Conservation (phyloP, 2,329 filamentous ascomycete species). For the Sporothrix globosa region DNA sequence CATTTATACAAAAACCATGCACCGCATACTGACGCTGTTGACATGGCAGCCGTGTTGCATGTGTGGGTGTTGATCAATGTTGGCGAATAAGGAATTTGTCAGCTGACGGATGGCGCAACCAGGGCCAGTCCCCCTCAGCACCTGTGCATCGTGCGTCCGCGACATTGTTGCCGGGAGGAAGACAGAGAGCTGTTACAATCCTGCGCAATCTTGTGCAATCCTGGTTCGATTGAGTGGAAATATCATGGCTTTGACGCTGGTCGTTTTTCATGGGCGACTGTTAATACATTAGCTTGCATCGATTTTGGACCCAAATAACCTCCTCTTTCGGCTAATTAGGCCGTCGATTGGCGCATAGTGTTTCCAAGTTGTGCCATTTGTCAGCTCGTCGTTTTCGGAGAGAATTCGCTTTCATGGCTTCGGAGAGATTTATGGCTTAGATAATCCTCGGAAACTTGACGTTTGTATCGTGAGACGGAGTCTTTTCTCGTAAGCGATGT, state of each 20-base stretch:
- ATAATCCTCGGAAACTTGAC: too few relatives aligned
- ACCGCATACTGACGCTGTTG: not conserved
- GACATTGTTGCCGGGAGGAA: too few relatives aligned
- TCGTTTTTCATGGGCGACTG: too few relatives aligned
- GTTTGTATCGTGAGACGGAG: not conserved
- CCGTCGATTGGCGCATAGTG: not conserved
- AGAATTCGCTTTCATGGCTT: not conserved
- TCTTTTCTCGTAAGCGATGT: not conserved
- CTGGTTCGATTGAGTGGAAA: not conserved
- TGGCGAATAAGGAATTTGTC: not conserved
- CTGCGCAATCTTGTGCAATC: not conserved
- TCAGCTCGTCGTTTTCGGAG: conserved; percentile 5
- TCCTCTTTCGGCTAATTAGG: not conserved
- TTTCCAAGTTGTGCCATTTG: not conserved
- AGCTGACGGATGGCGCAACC: not conserved
- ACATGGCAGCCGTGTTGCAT: not conserved
- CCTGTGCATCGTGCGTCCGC: too few relatives aligned
- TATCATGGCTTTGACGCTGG: too few relatives aligned
- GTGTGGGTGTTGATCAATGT: not conserved
- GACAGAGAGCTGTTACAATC: too few relatives aligned
- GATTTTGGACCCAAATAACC: too few relatives aligned
- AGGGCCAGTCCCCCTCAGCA: not conserved
- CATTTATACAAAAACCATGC: conserved; percentile 5
- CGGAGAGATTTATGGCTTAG: too few relatives aligned
- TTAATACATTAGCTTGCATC: too few relatives aligned